Evolutionary conservation across 1,284 basidiomycete genomes (phyloP).

Genomic region (Tremellales sp.): DNA sequence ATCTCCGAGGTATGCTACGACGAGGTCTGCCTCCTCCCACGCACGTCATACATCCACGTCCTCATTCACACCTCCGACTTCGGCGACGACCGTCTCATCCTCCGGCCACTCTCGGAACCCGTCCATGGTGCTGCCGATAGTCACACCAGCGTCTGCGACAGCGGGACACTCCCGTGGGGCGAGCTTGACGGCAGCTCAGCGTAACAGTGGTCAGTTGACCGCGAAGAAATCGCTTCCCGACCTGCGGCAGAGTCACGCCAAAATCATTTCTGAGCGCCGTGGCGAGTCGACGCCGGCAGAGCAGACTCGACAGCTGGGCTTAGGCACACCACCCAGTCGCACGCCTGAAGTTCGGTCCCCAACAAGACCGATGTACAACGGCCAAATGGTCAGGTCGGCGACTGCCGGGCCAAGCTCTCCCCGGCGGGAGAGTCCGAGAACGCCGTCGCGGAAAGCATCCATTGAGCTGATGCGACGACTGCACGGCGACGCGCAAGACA

Average conservation of each 20-base stretch:
- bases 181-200: conserved; percentile 42
- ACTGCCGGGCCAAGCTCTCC: conserved; percentile 5
- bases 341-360: conserved; percentile 11
- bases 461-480: conserved; percentile 22
- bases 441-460: conserved; percentile 22
- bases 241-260: conserved; percentile 60
- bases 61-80: conserved; percentile 24
- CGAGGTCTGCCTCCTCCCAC: conserved; percentile 10
- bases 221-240: conserved; percentile 86
- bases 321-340: conserved; percentile 26
- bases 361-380: conserved; percentile 4
- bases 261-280: conserved; percentile 46
- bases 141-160: conserved; percentile 3
- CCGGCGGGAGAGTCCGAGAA: conserved; percentile 8
- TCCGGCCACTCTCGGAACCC: conserved; percentile 28
- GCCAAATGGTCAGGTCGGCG: conserved; percentile 13
- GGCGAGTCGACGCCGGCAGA: conserved; percentile 22
- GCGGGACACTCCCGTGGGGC: conserved; percentile 38
- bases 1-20: conserved; percentile 8
- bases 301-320: conserved; percentile 24
- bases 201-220: conserved; percentile 49
- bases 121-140: conserved; percentile 14
- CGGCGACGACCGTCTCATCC: conserved; percentile 34
- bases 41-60: conserved; percentile 16
- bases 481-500: conserved; percentile 9